Base-by-base conservation (phyloP, 192 early-diverging fungal genomes). In the Podila clonocystis region DNA sequence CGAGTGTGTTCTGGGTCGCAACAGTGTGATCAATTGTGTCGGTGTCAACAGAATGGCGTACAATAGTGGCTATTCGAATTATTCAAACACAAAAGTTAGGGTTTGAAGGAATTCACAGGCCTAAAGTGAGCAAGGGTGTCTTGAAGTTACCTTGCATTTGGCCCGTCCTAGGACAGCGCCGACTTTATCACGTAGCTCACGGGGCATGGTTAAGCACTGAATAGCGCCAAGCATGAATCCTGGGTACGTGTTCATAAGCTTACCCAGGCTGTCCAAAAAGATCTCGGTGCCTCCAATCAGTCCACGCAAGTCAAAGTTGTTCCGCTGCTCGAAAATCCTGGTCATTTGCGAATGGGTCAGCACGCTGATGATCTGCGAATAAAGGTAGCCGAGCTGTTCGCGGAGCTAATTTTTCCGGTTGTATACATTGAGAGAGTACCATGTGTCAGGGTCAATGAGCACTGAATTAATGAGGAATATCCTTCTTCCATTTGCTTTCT, bases 291-390 rank as follows among this genome's bases (percentile, higher is more conserved):
- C 95, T 65, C 91, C 90, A 28, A 98, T 85, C 30, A 97, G 82
- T 69, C 90, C 87, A 20, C 97, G 82, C 49, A 99, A 79, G 85
- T 99, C 97, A 86, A 94, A 97, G 82, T 95, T 97, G 55, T 84
- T 86, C 3, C 94, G 87, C 68, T 94, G 91, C 55, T 95, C 93
- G 63, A 97, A 97, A 68, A 98, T 97, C 58, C 84, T 86, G 12
- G 89, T 92, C 71, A 99, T 84, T 82, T 97, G 96, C 20, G 88
- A 78, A 4, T 82, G 79, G 1, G 96, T 97, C 30, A 97, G 85
- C 7, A 94, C 91, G 72, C 94, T 95, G 38, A 97, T 77, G 19
- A 99, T 93, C 72, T 97, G 95, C 70, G 89, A 88, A 70, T 97
- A 91, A 41, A 97, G 68, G 55, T 92, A 90, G 20, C 86, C 75